A percentile compares a stretch with the other conserved stretches of the same genome.
Evolutionary conservation across 352 stramenopile genomes (phyloP).

Genomic region (Phytophthora constricta): DNA sequence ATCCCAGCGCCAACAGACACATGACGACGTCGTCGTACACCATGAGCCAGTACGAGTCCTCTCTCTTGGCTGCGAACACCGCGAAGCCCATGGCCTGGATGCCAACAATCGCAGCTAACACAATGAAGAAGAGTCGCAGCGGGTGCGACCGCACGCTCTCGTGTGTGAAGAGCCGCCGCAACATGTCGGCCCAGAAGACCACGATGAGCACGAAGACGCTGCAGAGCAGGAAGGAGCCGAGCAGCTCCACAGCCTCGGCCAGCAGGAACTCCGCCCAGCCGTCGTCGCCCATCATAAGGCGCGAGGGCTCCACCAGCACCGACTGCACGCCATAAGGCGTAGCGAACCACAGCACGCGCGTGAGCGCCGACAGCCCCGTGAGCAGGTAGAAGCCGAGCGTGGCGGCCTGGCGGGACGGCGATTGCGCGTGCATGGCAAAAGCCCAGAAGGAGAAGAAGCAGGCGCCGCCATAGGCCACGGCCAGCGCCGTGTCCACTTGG

Average conservation of each 20-base stretch:
- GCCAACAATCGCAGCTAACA: slow-evolving; percentile 71
- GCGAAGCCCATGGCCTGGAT: slow-evolving; percentile 86
- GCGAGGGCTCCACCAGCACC: slow-evolving; percentile 64
- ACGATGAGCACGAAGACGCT: slow-evolving; percentile 98
- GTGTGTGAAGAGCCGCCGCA: slow-evolving; percentile 91
- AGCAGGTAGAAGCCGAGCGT: slow-evolving; percentile 88
- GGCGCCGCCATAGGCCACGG: slow-evolving; percentile 72
- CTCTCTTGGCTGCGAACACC: slow-evolving; percentile 80
- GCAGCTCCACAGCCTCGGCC: slow-evolving; percentile 88
- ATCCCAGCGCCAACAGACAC: slow-evolving; percentile 86
- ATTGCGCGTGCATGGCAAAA: slow-evolving; percentile 74
- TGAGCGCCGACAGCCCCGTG: slow-evolving; percentile 69
- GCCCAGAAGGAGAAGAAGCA: slow-evolving; percentile 87
- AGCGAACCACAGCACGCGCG: slow-evolving; percentile 75
- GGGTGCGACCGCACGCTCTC: slow-evolving; percentile 78
- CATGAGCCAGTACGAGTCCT: slow-evolving; percentile 96
- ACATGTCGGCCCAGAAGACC: slow-evolving; percentile 98
- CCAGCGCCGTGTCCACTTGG: slow-evolving; percentile 82
- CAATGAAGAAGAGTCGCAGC: slow-evolving; percentile 90
- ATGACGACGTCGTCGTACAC: slow-evolving; percentile 93
- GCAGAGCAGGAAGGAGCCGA: slow-evolving; percentile 95
- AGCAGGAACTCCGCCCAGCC: slow-evolving; percentile 76
- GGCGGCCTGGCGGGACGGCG: slow-evolving; percentile 56
- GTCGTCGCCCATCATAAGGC: slow-evolving; percentile 69
- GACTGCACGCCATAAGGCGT: slow-evolving; percentile 78